Conservation (phyloP, 2,329 filamentous ascomycete species). For the Microcyclospora tardicrescens region DNA sequence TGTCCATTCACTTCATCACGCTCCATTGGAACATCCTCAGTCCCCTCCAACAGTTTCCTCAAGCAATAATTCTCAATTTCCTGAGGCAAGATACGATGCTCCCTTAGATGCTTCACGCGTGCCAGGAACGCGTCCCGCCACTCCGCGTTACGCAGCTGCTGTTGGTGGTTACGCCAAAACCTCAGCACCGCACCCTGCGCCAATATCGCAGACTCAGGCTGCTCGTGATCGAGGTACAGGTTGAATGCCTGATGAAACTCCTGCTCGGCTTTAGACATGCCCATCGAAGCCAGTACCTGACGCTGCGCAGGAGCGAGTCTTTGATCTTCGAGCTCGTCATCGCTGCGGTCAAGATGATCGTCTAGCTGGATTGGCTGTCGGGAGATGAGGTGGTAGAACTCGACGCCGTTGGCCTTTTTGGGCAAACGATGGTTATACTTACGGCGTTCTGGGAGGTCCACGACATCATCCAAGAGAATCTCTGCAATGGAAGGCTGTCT, state of each 20-base stretch:
- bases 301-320: slow-evolving; percentile 26
- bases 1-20: too few species aligned
- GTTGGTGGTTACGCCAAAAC: slow-evolving; percentile 21
- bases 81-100: slow-evolving; percentile 18
- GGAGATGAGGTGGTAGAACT: slow-evolving; percentile 28
- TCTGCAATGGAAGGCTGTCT: slow-evolving; percentile 1
- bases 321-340: slow-evolving; percentile 27
- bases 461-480: not conserved
- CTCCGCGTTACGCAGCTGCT: slow-evolving; percentile 12
- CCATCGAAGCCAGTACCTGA: slow-evolving; percentile 12
- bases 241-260: slow-evolving; percentile 27
- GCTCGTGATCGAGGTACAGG: slow-evolving; percentile 25
- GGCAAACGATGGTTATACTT: slow-evolving; percentile 2
- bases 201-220: slow-evolving; percentile 21
- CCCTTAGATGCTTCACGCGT: slow-evolving; percentile 22
- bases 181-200: slow-evolving; percentile 27
- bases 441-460: slow-evolving; percentile 6
- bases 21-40: too few species aligned
- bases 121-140: slow-evolving; percentile 17
- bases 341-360: slow-evolving; percentile 30
- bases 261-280: slow-evolving; percentile 13
- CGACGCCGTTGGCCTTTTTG: slow-evolving; percentile 7
- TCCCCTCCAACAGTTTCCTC: not conserved
- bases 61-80: slow-evolving; percentile 12
- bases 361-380: slow-evolving; percentile 27